Conservation (phyloP, 805 yeast species). For the Teunomyces aglyptinius region DNA sequence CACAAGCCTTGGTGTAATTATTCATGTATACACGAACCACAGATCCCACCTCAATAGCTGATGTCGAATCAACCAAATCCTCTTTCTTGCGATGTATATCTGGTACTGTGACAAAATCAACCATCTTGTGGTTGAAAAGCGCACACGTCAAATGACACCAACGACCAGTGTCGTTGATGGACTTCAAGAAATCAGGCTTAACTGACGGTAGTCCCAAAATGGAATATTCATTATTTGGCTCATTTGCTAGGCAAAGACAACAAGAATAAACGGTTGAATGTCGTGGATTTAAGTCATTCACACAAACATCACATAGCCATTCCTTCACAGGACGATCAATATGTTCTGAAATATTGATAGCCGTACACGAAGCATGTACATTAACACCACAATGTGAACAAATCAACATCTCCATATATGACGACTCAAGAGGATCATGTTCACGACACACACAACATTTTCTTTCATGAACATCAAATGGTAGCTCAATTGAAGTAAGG, state of each 20-base stretch:
- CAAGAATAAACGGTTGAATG: constrained; percentile 60
- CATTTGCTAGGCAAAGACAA: constrained; percentile 59
- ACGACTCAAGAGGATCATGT: constrained; percentile 22
- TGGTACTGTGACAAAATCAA: constrained; percentile 9
- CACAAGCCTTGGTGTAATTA: constrained; percentile 38
- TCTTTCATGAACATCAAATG: constrained; percentile 23
- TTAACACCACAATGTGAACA: constrained; percentile 68
- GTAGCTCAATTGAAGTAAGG: constrained; percentile 11
- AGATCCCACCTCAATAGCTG: constrained; percentile 24
- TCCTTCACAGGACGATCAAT: constrained; percentile 30
- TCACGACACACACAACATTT: constrained; percentile 61
- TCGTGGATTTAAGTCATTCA: constrained; percentile 63
- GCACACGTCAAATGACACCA: constrained; percentile 85
- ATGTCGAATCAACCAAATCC: constrained; percentile 29
- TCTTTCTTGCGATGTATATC: constrained; percentile 6
- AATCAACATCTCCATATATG: constrained; percentile 39
- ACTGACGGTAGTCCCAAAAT: constrained; percentile 40
- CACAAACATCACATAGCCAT: constrained; percentile 83
- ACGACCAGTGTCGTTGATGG: constrained; percentile 56
- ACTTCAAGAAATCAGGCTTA: constrained; percentile 63
- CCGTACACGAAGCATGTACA: constrained; percentile 73
- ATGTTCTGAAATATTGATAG: constrained; percentile 28
- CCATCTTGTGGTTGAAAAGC: constrained; percentile 46
- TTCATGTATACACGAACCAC: constrained; percentile 25
- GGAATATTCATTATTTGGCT: constrained; percentile 45